Evolutionary conservation across 2,329 filamentous ascomycete species (phyloP).

Genomic region (Bipolaris sorokiniana): DNA sequence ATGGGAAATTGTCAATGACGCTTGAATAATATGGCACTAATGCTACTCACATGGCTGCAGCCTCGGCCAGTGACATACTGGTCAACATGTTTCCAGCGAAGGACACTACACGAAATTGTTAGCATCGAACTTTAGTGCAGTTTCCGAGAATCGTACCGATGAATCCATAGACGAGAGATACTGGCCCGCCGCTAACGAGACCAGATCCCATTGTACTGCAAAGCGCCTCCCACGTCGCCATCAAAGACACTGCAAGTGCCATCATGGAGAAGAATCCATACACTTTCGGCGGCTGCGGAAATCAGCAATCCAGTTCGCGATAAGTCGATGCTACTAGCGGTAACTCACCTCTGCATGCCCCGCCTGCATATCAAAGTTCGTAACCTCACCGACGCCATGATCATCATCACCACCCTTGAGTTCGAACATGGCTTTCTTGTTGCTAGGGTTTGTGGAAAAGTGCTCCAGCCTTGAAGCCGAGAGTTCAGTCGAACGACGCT

Average conservation of each 20-base stretch:
- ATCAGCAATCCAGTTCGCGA: neutral
- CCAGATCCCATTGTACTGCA: slow-evolving; percentile 13
- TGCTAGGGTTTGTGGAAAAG: neutral
- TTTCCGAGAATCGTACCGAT: slow-evolving; percentile 4
- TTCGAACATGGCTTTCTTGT: neutral
- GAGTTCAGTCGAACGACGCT: neutral
- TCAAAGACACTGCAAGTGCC: slow-evolving; percentile 8
- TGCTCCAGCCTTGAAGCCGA: neutral
- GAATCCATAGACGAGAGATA: slow-evolving; percentile 13
- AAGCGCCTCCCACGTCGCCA: slow-evolving; percentile 16
- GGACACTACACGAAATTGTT: neutral
- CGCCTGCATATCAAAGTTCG: neutral
- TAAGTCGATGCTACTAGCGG: neutral
- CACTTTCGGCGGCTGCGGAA: slow-evolving; percentile 14
- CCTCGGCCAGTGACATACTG: slow-evolving; percentile 7
- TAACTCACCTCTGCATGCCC: neutral
- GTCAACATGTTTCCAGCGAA: slow-evolving; percentile 9
- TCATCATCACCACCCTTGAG: neutral
- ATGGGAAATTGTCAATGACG: neutral
- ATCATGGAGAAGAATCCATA: slow-evolving; percentile 8
- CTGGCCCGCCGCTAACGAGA: slow-evolving; percentile 11
- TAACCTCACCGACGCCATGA: neutral
- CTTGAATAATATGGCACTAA: neutral
- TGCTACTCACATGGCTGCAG: slow-evolving; percentile 10
- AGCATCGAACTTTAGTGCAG: neutral